Evolutionary conservation across 2,329 filamentous ascomycete genomes (phyloP), one percentile per base, ranked within the genome.

Genomic region (Alternaria infectoria): DNA sequence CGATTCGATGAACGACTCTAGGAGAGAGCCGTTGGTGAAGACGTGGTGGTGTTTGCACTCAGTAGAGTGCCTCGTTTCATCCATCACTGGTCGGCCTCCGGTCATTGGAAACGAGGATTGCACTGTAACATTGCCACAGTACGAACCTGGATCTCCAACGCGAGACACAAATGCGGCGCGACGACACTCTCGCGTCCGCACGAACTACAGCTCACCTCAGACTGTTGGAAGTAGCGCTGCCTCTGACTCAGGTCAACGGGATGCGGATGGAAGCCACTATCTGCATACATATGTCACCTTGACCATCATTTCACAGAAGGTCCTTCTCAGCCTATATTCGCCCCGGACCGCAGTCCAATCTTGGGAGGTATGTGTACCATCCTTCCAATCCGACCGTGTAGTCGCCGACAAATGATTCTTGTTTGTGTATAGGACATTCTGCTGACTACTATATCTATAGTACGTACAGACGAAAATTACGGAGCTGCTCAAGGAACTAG

Each of bases 41-140:
- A 74, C 77, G 10, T 83, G 81, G 81, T 81, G 80, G 78, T 76
- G 76, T 46, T 55, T 82, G 19, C 78, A 78, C 62, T 73, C 72
- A 3, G 66, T 80, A 28, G 81, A 83, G 55, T 74, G 76, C 28
- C 64, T 80, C 4, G 66, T 81, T 3, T 75, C 75, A 15, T 70
- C 78, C 8, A 75, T 82, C 23, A 81, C 78, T 5, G 81, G 81
- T 1, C 76, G 81, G 13, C 78, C 81, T 28, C 77, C 76, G 9
- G 73, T 76, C 2, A 71, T 81, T 36, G 66, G 68, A 4, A 68
- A 74, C 50, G 71, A 74, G 46, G 74, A 79, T 47, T 79, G 75
- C 56, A 79, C 77, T 7, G 67, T 75, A 0, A 15, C 55, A 8
- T 54, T 77, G 17, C 80, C 80, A 3, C 55, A 67, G 3, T 56